Evolutionary conservation across 495 filamentous ascomycete species (phyloP), one percentile per base, ranked within the genome.

Genomic region (Daldinia loculata): DNA sequence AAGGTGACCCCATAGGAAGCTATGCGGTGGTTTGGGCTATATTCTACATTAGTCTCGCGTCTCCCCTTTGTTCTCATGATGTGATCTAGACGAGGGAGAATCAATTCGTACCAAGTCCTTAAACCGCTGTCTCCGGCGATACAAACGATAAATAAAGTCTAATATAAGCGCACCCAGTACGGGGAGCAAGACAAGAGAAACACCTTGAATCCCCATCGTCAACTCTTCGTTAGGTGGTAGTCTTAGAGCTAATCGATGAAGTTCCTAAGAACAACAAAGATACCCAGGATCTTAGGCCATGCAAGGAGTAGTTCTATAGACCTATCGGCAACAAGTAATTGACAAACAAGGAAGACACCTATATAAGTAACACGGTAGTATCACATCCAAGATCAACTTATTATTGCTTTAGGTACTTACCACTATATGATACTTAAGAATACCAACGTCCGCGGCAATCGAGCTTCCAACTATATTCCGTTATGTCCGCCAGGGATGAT

Each of bases 141-240:
- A 43, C 2, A 43, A 43, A 11, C 17, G 6, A 43, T n/a, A 43
- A 3, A 19, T 65, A 38, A 61, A 67, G 19, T 67, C 50, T 29
- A 68, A 39, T 61, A 68, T 56, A 26, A 61, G 48, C 19, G 58
- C 65, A 8, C 58, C 58, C 41, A 45, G 2, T 9, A 19, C 7
- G 0, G 41, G n/a, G n/a, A 45, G 41, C 15, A 45, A 45, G 41
- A 22, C n/a, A 19, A 45, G 41, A 45, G 6, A 17, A 45, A 17
- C 41, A 45, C 41, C 41, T 8, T 45, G 8, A 19, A 19, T 17
- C 41, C 41, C 41, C 41, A 45, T 45, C 17, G 6, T 45, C 1
- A 19, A 9, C 17, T 45, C 7, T n/a, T 8, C 2, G 4, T 45
- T 7, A 45, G 15, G 17, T 12, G 2, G 8, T 2, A 45, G 41